Evolutionary conservation across 352 stramenopile species (phyloP).

Genomic region (Pythium myriotylum): DNA sequence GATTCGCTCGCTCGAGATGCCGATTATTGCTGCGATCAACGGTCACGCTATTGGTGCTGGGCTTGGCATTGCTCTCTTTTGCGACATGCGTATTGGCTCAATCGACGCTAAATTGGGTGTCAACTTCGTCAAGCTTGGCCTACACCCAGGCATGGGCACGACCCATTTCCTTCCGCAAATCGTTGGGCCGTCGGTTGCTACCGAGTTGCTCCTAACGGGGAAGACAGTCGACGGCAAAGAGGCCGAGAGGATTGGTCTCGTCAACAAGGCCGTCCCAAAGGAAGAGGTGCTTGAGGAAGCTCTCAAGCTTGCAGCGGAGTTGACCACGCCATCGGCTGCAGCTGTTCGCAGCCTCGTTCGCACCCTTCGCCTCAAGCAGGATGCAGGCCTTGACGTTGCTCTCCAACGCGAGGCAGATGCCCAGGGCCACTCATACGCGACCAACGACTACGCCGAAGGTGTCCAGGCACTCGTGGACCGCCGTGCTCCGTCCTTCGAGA

Average conservation of each 20-base stretch:
- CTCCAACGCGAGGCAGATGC: constrained; percentile 77
- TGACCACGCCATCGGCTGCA: constrained; percentile 63
- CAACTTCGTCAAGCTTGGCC: constrained; percentile 85
- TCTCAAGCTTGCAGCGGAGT: constrained; percentile 52
- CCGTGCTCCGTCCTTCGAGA: constrained; percentile 57
- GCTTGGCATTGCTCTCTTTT: constrained; percentile 83
- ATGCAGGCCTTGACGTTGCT: constrained; percentile 63
- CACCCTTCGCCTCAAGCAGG: constrained; percentile 65
- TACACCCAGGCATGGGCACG: constrained; percentile 87
- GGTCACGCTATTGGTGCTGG: constrained; percentile 79
- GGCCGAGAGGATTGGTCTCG: constrained; percentile 50
- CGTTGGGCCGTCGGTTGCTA: constrained; percentile 61
- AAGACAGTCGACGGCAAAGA: constrained; percentile 73
- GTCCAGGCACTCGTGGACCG: constrained; percentile 75
- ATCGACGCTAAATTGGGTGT: constrained; percentile 84
- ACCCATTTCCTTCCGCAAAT: constrained; percentile 79
- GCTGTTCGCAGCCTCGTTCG: constrained; percentile 68
- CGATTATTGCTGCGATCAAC: constrained; percentile 85
- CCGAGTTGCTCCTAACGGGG: constrained; percentile 76
- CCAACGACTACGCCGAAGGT: constrained; percentile 77
- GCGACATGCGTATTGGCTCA: constrained; percentile 72
- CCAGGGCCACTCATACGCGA: constrained; percentile 82
- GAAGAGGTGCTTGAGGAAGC: constrained; percentile 53
- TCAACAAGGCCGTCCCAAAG: constrained; percentile 50
- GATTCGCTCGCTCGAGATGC: constrained; percentile 76